Percentiles rank a stretch among this genome's conserved stretches.
Conservation (phyloP, 2,329 filamentous ascomycete species). For the Phaeomoniella chlamydospora region DNA sequence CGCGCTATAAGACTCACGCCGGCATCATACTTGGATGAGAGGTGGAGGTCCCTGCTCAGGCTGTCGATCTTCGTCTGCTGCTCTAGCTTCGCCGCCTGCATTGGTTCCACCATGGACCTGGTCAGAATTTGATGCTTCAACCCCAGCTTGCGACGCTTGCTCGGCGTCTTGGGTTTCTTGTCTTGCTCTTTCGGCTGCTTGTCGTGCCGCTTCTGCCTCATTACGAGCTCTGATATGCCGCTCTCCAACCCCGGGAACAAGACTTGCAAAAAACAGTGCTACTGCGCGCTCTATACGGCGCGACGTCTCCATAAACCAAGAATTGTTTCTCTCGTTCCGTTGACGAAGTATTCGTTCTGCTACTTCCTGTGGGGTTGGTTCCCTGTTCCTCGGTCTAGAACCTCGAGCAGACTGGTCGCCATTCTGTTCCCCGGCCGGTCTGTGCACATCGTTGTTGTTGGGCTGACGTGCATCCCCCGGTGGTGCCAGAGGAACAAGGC, state of each 20-base stretch:
- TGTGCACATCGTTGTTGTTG: conserved; percentile 2
- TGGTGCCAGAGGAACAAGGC: conserved; percentile 15
- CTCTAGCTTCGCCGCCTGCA: too few species aligned
- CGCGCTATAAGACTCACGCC: too few species aligned
- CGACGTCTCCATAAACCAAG: conserved; percentile 7
- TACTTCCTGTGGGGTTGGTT: conserved; percentile 10
- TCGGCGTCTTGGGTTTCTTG: conserved; percentile 6
- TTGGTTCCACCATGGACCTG: too few species aligned
- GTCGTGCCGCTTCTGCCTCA: conserved; percentile 28
- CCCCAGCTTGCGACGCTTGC: conserved; percentile 2
- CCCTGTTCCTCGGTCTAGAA: conserved; percentile 1
- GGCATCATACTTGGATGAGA: too few species aligned
- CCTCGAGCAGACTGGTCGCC: neutral
- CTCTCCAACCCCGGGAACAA: conserved; percentile 49
- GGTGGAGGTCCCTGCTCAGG: too few species aligned
- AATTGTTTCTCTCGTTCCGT: conserved; percentile 7
- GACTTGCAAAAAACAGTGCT: conserved; percentile 47
- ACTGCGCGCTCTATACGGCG: conserved; percentile 35
- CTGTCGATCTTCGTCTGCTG: too few species aligned
- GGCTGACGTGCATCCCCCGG: conserved; percentile 3
- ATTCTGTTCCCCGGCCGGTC: conserved; percentile 6
- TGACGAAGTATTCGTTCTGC: conserved; percentile 10
- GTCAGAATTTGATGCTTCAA: too few species aligned
- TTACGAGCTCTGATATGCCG: conserved; percentile 42
- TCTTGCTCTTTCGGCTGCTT: conserved; percentile 10